These are phyloP conservation scores for Ceratocystis alfenasii DNA, from an alignment of 2,329 filamentous ascomycete species.

Conservation along the genomic window DNA sequence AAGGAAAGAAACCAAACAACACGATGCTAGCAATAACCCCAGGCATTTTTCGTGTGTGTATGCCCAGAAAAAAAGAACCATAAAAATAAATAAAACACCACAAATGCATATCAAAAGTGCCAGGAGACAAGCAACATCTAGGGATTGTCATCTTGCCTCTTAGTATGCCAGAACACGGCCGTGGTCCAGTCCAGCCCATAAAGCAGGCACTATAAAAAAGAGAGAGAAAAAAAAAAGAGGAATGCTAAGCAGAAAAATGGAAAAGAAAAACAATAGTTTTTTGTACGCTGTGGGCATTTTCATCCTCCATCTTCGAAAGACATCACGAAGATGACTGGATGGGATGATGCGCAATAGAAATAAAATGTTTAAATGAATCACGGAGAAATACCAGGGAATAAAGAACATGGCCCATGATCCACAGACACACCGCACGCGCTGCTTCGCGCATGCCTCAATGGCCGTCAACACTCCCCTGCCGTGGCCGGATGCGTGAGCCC, in stretches of 20 bases:
- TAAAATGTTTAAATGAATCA: not conserved
- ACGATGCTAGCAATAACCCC: not conserved
- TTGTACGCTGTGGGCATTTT: not conserved
- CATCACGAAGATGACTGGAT: constrained; percentile 5
- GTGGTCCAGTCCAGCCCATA: too few relatives aligned
- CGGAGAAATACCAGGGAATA: not conserved
- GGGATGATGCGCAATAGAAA: not conserved
- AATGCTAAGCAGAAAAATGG: not conserved
- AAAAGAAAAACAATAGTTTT: not conserved
- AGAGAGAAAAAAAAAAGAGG: not conserved
- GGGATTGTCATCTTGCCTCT: too few relatives aligned
- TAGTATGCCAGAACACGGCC: too few relatives aligned
- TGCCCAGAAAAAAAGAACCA: not conserved
- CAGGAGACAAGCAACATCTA: too few relatives aligned
- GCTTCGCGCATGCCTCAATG: not conserved
- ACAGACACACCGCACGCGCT: not conserved
- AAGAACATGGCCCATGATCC: not conserved
- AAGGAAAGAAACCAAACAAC: not conserved
- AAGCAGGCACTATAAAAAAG: not conserved
- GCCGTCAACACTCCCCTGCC: constrained; percentile 17
- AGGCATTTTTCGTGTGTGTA: not conserved
- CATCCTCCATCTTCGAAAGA: constrained; percentile 6
- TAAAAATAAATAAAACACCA: not conserved
- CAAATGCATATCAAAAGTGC: not conserved
- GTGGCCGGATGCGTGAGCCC: constrained; percentile 15